Percentiles rank a stretch among this genome's conserved stretches.
These are phyloP conservation scores for Eurotiales sp. DNA, from an alignment of 2,329 filamentous ascomycete genomes.

Conservation along the genomic window DNA sequence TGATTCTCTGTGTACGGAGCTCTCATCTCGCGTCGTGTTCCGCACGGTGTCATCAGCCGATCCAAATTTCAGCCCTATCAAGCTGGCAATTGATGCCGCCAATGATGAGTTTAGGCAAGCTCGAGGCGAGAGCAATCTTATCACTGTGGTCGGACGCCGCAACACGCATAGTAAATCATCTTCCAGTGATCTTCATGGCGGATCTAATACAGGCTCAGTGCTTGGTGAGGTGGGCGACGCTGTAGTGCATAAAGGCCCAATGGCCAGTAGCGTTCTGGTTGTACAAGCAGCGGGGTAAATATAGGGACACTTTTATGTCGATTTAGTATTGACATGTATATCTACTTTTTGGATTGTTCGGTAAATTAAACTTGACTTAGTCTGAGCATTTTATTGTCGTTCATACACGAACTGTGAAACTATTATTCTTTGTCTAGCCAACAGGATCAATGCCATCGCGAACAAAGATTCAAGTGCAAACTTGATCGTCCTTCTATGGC, in stretches of 20 bases:
- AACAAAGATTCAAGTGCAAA: neutral
- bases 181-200: slow-evolving; percentile 10
- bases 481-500: neutral
- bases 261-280: slow-evolving; percentile 66
- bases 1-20: slow-evolving; percentile 51
- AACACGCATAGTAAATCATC: neutral
- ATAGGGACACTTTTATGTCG: neutral
- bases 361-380: too few relatives aligned
- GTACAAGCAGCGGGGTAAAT: slow-evolving; percentile 53
- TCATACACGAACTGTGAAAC: too few relatives aligned
- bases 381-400: too few relatives aligned
- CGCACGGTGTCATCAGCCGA: slow-evolving; percentile 29
- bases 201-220: slow-evolving; percentile 24
- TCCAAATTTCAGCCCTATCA: slow-evolving; percentile 19
- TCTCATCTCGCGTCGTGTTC: slow-evolving; percentile 58
- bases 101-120: slow-evolving; percentile 58
- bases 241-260: slow-evolving; percentile 54
- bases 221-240: slow-evolving; percentile 34
- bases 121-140: slow-evolving; percentile 64
- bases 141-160: slow-evolving; percentile 63
- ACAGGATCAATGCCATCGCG: too few relatives aligned
- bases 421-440: too few relatives aligned
- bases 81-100: slow-evolving; percentile 51
- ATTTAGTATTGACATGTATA: too few relatives aligned
- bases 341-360: too few relatives aligned